Conservation (phyloP, 306 rosid species). For the Quercus glauca region DNA sequence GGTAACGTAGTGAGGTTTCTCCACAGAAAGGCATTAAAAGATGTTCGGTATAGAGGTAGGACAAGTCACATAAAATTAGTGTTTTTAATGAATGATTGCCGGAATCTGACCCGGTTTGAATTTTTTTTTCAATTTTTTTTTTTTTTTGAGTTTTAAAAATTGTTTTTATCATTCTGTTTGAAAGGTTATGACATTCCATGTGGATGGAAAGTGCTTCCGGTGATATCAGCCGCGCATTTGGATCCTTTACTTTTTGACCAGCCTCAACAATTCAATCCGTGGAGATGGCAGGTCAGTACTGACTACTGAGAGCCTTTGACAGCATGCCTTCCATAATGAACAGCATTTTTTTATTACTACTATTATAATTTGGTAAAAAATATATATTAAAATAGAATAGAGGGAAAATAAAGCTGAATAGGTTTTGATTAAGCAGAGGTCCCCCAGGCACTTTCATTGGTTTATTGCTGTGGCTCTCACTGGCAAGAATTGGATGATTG, state of each 20-base stretch:
- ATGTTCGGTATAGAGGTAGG: slow-evolving; percentile 83
- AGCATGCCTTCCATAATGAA: slow-evolving; percentile 41
- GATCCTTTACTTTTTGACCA: slow-evolving; percentile 91
- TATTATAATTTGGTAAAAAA: neutral
- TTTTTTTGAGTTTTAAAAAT: neutral
- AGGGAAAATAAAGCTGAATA: neutral
- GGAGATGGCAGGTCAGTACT: slow-evolving; percentile 98
- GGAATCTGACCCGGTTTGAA: neutral
- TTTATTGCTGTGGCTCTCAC: slow-evolving; percentile 43
- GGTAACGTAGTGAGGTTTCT: slow-evolving; percentile 97
- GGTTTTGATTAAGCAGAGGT: slow-evolving; percentile 24
- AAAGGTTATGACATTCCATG: slow-evolving; percentile 98
- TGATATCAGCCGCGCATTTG: slow-evolving; percentile 90
- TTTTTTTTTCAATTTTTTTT: neutral
- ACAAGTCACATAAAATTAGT: slow-evolving; percentile 5
- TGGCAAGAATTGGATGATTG: slow-evolving; percentile 33
- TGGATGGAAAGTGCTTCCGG: slow-evolving; percentile 99
- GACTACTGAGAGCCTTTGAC: slow-evolving; percentile 28
- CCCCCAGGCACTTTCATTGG: slow-evolving; percentile 52
- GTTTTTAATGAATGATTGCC: neutral
- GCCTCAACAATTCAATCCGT: slow-evolving; percentile 92
- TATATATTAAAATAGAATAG: neutral
- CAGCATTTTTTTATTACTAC: neutral
- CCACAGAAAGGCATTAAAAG: slow-evolving; percentile 88
- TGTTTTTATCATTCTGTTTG: slow-evolving; percentile 22